phyloP scores from a whole-genome alignment of 2,329 filamentous ascomycete species.

The Whalleya microplaca region DNA sequence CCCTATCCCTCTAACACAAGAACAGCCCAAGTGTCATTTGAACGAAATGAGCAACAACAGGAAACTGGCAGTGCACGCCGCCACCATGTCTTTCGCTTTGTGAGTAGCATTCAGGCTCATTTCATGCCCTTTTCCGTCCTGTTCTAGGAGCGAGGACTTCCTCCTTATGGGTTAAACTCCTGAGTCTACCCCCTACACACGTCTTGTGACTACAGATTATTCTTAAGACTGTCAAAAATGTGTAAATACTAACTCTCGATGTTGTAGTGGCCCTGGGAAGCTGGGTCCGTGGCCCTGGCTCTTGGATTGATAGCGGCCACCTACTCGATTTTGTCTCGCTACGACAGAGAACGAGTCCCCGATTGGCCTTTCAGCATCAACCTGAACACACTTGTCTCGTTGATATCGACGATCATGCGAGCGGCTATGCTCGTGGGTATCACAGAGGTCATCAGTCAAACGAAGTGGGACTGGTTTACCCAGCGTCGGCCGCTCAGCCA shows the following conservation, averaged over 20 bases:
- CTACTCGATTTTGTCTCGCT: slow-evolving; percentile 14
- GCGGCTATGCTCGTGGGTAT: slow-evolving; percentile 34
- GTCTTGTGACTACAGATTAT: too few species aligned
- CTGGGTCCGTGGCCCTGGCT: slow-evolving; percentile 13
- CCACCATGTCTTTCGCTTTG: slow-evolving; percentile 21
- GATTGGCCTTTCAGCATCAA: slow-evolving; percentile 28
- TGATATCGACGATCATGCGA: slow-evolving; percentile 27
- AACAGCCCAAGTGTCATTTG: neutral
- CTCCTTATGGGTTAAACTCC: too few species aligned
- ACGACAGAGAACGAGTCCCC: slow-evolving; percentile 12
- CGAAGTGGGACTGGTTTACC: slow-evolving; percentile 40
- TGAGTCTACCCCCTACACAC: too few species aligned
- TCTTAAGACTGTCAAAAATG: too few species aligned
- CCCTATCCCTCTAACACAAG: slow-evolving; percentile 2
- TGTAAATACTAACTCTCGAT: too few species aligned
- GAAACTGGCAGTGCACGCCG: neutral
- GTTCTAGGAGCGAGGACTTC: too few species aligned
- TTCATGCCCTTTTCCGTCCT: too few species aligned
- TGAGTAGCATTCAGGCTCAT: too few species aligned
- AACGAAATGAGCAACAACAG: neutral
- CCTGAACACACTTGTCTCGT: slow-evolving; percentile 24
- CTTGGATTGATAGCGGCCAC: slow-evolving; percentile 16
- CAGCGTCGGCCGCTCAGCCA: slow-evolving; percentile 33
- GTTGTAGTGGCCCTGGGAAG: slow-evolving; percentile 25
- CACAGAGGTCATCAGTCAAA: slow-evolving; percentile 37